Percentiles rank a stretch among this genome's conserved stretches.
Conservation (phyloP, 495 filamentous ascomycete species). For the Trichoderma virens region DNA sequence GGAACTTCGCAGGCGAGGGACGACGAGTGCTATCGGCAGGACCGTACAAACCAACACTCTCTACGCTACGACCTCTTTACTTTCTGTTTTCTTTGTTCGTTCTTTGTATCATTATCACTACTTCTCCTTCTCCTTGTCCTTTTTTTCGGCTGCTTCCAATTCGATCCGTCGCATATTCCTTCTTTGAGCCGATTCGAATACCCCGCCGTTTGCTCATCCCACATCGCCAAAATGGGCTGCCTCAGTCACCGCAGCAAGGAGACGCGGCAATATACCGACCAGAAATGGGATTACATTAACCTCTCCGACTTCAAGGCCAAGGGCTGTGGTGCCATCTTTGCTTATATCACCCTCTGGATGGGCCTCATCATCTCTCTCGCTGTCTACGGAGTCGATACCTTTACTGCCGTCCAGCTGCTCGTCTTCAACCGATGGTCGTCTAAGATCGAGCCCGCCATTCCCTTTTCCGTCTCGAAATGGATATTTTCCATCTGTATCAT, state of each 20-base stretch:
- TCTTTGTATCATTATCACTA: not conserved
- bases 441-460: slow-evolving; percentile 37
- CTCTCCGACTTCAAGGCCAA: slow-evolving; percentile 80
- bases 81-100: slow-evolving; percentile 11
- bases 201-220: slow-evolving; percentile 14
- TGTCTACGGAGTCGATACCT: slow-evolving; percentile 84
- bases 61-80: slow-evolving; percentile 15
- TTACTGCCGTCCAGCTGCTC: slow-evolving; percentile 84
- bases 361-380: slow-evolving; percentile 70
- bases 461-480: slow-evolving; percentile 71
- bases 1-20: slow-evolving; percentile 48
- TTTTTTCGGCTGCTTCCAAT: slow-evolving; percentile 13
- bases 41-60: slow-evolving; percentile 16
- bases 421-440: slow-evolving; percentile 68
- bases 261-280: slow-evolving; percentile 61
- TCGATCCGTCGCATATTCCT: slow-evolving; percentile 2
- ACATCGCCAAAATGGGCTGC: slow-evolving; percentile 58
- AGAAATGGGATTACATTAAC: slow-evolving; percentile 94
- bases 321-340: slow-evolving; percentile 66
- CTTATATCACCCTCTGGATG: slow-evolving; percentile 78
- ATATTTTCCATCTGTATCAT: slow-evolving; percentile 88
- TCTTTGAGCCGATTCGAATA: not conserved
- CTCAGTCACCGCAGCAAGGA: slow-evolving; percentile 60
- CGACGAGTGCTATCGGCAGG: slow-evolving; percentile 40
- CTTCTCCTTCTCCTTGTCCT: slow-evolving; percentile 9